Conservation (phyloP, 2,329 filamentous ascomycete genomes). For the Clonostachys chloroleuca region DNA sequence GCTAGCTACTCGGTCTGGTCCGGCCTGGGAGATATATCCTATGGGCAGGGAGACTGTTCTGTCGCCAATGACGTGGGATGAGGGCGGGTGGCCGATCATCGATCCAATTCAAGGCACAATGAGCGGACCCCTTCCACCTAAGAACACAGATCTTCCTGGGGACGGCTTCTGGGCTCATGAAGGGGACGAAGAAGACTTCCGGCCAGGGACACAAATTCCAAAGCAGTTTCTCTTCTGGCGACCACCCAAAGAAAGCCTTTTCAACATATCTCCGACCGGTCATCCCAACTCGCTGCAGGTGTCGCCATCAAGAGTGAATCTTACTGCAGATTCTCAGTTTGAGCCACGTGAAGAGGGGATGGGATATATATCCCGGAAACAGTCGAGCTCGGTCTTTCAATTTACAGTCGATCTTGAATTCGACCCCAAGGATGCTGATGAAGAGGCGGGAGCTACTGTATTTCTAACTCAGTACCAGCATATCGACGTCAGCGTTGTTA, state of each 20-base stretch:
- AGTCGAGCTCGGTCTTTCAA: conserved; percentile 48
- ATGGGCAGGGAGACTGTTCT: conserved; percentile 51
- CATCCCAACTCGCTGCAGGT: conserved; percentile 39
- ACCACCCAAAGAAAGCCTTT: conserved; percentile 39
- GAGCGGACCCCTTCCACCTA: conserved; percentile 27
- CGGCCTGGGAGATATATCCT: conserved; percentile 34
- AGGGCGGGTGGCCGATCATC: conserved; percentile 40
- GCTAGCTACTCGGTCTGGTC: conserved; percentile 12
- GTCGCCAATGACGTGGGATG: conserved; percentile 39
- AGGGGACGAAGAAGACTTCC: conserved; percentile 41
- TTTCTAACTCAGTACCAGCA: conserved; percentile 52
- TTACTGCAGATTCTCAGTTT: conserved; percentile 37
- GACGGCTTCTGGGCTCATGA: conserved; percentile 33
- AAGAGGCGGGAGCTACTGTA: conserved; percentile 47
- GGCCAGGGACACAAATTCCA: conserved; percentile 35
- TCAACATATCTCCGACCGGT: conserved; percentile 34
- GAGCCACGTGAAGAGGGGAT: conserved; percentile 33
- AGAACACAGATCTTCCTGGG: conserved; percentile 16
- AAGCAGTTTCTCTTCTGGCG: conserved; percentile 53
- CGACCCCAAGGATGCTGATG: conserved; percentile 22
- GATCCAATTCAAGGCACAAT: conserved; percentile 11
- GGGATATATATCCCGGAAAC: conserved; percentile 46
- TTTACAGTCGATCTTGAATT: conserved; percentile 41
- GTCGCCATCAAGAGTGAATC: conserved; percentile 41
- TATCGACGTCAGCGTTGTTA: conserved; percentile 36